Evolutionary conservation across 495 filamentous ascomycete species (phyloP).

Genomic region (Aspergillus affinis): DNA sequence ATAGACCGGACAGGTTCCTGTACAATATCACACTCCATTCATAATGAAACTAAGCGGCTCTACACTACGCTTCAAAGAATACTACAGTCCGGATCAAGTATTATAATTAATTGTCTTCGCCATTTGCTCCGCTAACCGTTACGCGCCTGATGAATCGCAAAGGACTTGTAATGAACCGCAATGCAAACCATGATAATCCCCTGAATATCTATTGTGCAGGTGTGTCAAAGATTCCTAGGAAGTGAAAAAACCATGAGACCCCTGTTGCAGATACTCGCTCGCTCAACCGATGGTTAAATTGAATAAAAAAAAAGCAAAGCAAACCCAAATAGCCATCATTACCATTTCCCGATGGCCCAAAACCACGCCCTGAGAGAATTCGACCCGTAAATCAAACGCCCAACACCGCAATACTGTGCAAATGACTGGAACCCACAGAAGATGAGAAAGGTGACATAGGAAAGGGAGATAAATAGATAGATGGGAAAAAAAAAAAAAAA

Average conservation of each 20-base stretch:
- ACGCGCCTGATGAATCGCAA: conserved; percentile 9
- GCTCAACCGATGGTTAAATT: conserved; percentile 10
- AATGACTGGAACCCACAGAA: conserved; percentile 4
- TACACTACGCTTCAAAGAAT: too few species aligned
- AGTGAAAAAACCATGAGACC: conserved; percentile 11
- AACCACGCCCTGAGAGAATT: conserved; percentile 13
- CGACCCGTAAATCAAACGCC: conserved; percentile 21
- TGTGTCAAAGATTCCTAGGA: conserved; percentile 2
- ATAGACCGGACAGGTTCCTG: not conserved
- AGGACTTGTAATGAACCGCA: not conserved
- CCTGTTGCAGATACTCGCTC: conserved; percentile 11
- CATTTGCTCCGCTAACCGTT: conserved; percentile 7
- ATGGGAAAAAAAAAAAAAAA: conserved; percentile 14
- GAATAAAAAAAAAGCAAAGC: conserved; percentile 7
- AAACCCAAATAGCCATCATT: conserved; percentile 6
- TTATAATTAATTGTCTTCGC: conserved; percentile 9
- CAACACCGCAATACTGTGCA: conserved; percentile 12
- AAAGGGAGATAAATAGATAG: conserved; percentile 22
- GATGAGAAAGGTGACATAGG: not conserved
- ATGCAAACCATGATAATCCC: conserved; percentile 8
- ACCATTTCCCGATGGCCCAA: conserved; percentile 12
- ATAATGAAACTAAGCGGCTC: conserved; percentile 9
- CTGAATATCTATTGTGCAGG: conserved; percentile 8
- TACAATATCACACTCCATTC: conserved; percentile 14
- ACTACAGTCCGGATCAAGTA: not conserved